Evolutionary conservation across 2,329 filamentous ascomycete species (phyloP).

Genomic region (Chaetomium olivaceum): DNA sequence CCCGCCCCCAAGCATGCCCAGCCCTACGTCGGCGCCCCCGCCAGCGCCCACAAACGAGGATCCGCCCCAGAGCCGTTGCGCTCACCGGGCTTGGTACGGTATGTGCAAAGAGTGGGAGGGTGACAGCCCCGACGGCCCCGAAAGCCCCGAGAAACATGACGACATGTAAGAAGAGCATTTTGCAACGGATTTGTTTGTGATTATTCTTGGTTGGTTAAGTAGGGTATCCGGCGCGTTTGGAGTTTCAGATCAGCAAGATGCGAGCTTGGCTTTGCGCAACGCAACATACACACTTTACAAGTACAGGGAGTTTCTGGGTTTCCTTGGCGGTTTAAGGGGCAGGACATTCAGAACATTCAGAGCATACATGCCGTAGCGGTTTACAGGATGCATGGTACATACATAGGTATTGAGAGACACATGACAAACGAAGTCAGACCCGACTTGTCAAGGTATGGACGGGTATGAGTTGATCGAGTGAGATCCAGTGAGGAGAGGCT

Average conservation of each 20-base stretch:
- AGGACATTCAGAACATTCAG: neutral
- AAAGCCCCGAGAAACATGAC: conserved; percentile 20
- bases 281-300: neutral
- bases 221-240: conserved; percentile 16
- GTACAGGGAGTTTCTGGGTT: neutral
- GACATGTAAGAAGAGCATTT: conserved; percentile 29
- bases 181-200: conserved; percentile 5
- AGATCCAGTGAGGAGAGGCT: neutral
- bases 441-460: neutral
- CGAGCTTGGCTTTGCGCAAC: conserved; percentile 12
- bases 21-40: conserved; percentile 37
- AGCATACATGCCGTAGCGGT: neutral
- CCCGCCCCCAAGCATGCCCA: conserved; percentile 32
- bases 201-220: conserved; percentile 5
- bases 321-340: neutral
- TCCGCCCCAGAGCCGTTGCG: conserved; percentile 20
- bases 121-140: neutral
- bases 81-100: conserved; percentile 31
- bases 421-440: neutral
- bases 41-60: conserved; percentile 26
- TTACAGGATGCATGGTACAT: neutral
- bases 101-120: conserved; percentile 31
- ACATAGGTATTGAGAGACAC: neutral
- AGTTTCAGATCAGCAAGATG: conserved; percentile 5
- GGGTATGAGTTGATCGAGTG: neutral